Evolutionary conservation across 176 grass and related monocot genomes (phyloP).

Genomic region (Oryza glumipatula): DNA sequence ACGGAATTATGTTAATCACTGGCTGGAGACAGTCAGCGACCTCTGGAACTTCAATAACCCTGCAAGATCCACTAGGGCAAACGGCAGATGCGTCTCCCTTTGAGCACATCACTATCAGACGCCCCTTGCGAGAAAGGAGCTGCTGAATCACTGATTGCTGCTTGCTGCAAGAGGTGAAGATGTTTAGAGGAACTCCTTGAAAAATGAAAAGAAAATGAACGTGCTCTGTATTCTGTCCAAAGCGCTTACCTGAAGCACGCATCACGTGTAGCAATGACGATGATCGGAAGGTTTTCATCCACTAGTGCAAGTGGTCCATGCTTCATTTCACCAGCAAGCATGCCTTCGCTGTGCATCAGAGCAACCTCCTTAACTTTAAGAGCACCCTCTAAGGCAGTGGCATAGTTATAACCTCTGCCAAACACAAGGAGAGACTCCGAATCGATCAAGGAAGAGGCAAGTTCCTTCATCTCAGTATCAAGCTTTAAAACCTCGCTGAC

Average conservation of each 20-base stretch:
- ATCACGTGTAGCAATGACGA: slow-evolving; percentile 85
- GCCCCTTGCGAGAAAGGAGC: slow-evolving; percentile 83
- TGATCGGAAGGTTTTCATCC: slow-evolving; percentile 88
- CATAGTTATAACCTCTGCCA: slow-evolving; percentile 90
- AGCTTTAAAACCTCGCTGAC: slow-evolving; percentile 80
- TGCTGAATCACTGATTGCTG: slow-evolving; percentile 95
- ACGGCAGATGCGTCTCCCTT: slow-evolving; percentile 62
- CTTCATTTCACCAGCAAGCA: slow-evolving; percentile 99
- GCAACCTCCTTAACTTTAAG: slow-evolving; percentile 97
- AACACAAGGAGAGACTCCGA: slow-evolving; percentile 83
- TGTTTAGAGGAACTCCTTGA: neutral
- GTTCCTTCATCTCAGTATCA: slow-evolving; percentile 88
- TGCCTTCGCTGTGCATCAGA: slow-evolving; percentile 85
- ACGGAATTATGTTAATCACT: slow-evolving; percentile 86
- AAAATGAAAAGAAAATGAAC: slow-evolving; percentile 2
- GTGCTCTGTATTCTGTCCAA: neutral
- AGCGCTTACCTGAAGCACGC: slow-evolving; percentile 67
- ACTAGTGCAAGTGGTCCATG: slow-evolving; percentile 91
- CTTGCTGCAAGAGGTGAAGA: slow-evolving; percentile 56
- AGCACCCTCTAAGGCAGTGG: slow-evolving; percentile 90
- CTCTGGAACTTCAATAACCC: slow-evolving; percentile 76
- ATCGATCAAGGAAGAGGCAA: slow-evolving; percentile 73
- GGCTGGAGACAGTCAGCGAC: slow-evolving; percentile 82
- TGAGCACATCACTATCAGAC: slow-evolving; percentile 85
- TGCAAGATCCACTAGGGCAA: slow-evolving; percentile 59